Conservation (phyloP, 352 stramenopile genomes). For the Pilasporangium apinafurcum region DNA sequence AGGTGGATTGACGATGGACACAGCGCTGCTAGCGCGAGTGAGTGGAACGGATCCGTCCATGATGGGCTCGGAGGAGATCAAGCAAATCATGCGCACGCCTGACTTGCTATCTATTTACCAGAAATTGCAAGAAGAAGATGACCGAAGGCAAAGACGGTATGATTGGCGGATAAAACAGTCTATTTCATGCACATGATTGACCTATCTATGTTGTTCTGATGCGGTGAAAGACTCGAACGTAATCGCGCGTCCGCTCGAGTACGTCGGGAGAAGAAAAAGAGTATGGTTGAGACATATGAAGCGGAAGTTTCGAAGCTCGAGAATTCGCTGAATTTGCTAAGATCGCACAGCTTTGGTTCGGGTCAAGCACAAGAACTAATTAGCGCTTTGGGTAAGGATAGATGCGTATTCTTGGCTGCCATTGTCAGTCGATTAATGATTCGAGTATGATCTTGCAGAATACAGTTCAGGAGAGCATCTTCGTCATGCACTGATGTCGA, state of each 20-base stretch:
- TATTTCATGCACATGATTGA: not conserved
- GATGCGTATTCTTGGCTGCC: not conserved
- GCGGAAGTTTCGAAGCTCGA: slow-evolving; percentile 84
- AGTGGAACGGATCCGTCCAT: slow-evolving; percentile 70
- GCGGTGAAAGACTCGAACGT: slow-evolving; percentile 36
- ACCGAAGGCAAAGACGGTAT: slow-evolving; percentile 57
- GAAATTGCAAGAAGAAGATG: slow-evolving; percentile 83
- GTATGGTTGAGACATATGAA: slow-evolving; percentile 85
- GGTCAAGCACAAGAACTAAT: slow-evolving; percentile 61
- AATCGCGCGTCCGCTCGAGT: slow-evolving; percentile 78
- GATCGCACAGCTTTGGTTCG: slow-evolving; percentile 64
- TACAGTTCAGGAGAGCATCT: slow-evolving; percentile 74
- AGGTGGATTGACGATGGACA: slow-evolving; percentile 71
- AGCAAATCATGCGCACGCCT: slow-evolving; percentile 82
- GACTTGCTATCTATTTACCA: slow-evolving; percentile 86
- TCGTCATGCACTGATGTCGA: slow-evolving; percentile 77
- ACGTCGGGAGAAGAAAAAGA: slow-evolving; percentile 84
- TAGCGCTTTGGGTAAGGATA: slow-evolving; percentile 54
- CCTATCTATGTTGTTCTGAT: not conserved
- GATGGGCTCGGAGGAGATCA: slow-evolving; percentile 80
- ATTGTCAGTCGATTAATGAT: not conserved
- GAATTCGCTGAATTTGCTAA: slow-evolving; percentile 74
- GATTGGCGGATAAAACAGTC: not conserved
- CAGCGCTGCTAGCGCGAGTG: slow-evolving; percentile 68
- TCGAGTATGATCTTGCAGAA: slow-evolving; percentile 20